Base-by-base conservation (phyloP, 306 rosid species). In the Prunus dulcis region DNA sequence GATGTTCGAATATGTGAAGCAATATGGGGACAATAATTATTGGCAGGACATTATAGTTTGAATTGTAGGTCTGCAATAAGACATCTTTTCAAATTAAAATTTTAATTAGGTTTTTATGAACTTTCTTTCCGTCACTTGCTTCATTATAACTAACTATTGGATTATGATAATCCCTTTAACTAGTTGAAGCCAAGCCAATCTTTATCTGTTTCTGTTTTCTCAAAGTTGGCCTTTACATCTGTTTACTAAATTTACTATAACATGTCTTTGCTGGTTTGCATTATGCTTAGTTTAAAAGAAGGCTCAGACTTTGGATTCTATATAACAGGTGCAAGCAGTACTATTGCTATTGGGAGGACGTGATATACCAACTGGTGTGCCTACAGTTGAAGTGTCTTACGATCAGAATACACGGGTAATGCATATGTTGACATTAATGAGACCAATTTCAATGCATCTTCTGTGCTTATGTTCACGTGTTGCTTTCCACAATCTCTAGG, bases 321-420 rank as follows among this genome's bases (percentile, higher is more conserved):
- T 60, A 41, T 78, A 49, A 81, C 83, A 94, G 98, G 98, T 92
- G 75, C 98, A 90, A 82, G 97, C 98, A 1, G 98, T 94, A 84
- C 89, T 94, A 71, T 81, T 94, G 78, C 92, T 94, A 64, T 83
- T 94, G 84, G 98, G 96, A 73, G 96, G 96, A 49, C 87, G 89
- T 27, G 90, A 87, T 82, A 64, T 82, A 75, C 96, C 85, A 70
- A 74, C 85, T n/a, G 82, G 88, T 17, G 72, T 82, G 71, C 88
- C 96, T 52, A 58, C 90, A 1, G 79, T 89, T 62, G 95, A 89
- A 81, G 80, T 71, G 30, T 88, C 93, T 45, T 84, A 79, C 61
- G 85, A 81, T 77, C 95, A 86, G 64, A 87, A 81, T 78, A 81
- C 73, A 87, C 88, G 81, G 95, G 98, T 91, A 92, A 82, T 82